Evolutionary conservation across 495 filamentous ascomycete species (phyloP).

Genomic region (Xylaria scruposa): DNA sequence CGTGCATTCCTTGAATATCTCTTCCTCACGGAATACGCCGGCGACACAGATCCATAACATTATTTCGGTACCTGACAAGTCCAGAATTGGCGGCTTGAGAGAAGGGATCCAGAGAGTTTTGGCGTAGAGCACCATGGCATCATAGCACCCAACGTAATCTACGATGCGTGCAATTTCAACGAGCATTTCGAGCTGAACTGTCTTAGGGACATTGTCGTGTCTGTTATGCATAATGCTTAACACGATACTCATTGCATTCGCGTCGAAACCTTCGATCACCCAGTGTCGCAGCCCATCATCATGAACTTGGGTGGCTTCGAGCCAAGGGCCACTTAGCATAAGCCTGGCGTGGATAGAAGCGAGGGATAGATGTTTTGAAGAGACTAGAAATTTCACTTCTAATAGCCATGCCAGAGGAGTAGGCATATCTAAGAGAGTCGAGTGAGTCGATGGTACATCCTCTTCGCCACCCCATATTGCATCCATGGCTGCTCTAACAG

Average conservation of each 20-base stretch:
- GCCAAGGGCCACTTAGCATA: conserved; percentile 45
- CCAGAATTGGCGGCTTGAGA: background rate
- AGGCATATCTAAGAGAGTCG: no score
- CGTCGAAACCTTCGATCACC: conserved; percentile 45
- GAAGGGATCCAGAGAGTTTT: conserved; percentile 49
- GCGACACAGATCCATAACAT: conserved; percentile 9
- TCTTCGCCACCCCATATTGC: no score
- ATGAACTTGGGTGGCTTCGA: conserved; percentile 39
- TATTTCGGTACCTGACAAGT: background rate
- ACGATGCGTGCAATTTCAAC: conserved; percentile 58
- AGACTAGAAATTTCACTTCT: conserved; percentile 46
- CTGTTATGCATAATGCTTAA: conserved; percentile 58
- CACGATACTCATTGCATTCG: conserved; percentile 25
- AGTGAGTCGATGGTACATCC: no score
- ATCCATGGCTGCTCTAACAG: no score
- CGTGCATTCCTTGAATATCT: conserved; percentile 2
- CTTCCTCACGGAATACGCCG: background rate
- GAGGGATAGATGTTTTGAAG: conserved; percentile 57
- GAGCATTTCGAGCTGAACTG: conserved; percentile 52
- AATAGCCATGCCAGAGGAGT: no score
- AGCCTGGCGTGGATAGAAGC: conserved; percentile 52
- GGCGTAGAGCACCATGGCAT: conserved; percentile 49
- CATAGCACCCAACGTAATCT: conserved; percentile 58
- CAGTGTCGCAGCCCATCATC: conserved; percentile 53
- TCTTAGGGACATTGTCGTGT: no score